Evolutionary conservation across 108 stramenopile genomes (phyloP).

Genomic region (Mayamaea pseudoterrestris): DNA sequence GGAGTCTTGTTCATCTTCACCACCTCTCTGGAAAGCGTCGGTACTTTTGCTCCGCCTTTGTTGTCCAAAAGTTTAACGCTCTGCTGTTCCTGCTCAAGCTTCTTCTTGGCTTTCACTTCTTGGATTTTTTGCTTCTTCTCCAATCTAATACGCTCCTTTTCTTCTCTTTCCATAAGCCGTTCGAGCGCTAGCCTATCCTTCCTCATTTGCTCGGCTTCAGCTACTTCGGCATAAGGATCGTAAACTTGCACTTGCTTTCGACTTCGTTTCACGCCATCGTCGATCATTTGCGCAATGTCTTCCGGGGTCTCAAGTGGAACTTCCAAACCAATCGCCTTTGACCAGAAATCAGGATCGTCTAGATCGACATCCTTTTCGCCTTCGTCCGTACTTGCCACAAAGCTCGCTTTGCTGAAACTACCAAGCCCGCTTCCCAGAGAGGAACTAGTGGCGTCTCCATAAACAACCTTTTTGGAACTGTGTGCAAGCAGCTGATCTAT

Average conservation of each 20-base stretch:
- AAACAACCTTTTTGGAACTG: conserved; percentile 65
- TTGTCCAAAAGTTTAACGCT: background rate
- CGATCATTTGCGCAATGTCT: conserved; percentile 63
- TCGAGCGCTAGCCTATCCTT: conserved; percentile 45
- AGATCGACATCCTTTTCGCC: conserved; percentile 83
- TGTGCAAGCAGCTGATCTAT: conserved; percentile 80
- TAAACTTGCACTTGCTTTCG: conserved; percentile 71
- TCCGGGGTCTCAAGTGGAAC: conserved; percentile 55
- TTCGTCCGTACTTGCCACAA: conserved; percentile 76
- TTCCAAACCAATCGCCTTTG: conserved; percentile 63
- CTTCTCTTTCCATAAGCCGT: conserved; percentile 52
- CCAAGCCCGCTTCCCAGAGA: conserved; percentile 57
- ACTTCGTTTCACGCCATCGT: conserved; percentile 59
- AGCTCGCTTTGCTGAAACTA: conserved; percentile 84
- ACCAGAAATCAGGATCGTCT: conserved; percentile 93
- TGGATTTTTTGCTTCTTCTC: conserved; percentile 49
- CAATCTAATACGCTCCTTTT: conserved; percentile 44
- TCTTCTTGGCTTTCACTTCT: conserved; percentile 46
- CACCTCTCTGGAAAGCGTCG: conserved; percentile 2
- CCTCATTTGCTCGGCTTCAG: conserved; percentile 39
- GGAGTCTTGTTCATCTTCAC: background rate
- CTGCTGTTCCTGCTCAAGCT: conserved; percentile 12
- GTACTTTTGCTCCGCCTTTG: too few relatives aligned
- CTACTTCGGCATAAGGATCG: conserved; percentile 57
- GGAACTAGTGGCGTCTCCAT: conserved; percentile 38